phyloP scores from a whole-genome alignment of 495 filamentous ascomycete species.

The Letharia lupina region DNA sequence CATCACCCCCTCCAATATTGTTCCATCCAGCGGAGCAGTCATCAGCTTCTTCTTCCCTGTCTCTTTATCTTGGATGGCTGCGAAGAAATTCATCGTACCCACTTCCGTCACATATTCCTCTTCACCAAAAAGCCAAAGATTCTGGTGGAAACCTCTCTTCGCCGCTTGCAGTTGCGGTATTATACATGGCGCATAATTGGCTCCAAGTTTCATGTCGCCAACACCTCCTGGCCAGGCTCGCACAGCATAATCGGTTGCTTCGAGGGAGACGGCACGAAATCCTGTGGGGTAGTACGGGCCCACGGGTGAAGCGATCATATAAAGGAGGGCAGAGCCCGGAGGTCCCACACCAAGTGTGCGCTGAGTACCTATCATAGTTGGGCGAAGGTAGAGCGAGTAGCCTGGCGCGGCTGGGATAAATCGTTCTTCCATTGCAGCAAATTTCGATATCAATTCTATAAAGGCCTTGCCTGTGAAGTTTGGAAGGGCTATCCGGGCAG shows the following conservation, averaged over 20 bases:
- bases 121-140: constrained; percentile 91
- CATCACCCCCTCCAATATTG: constrained; percentile 92
- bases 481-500: constrained; percentile 82
- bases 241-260: constrained; percentile 89
- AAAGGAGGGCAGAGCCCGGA: constrained; percentile 84
- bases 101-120: constrained; percentile 94
- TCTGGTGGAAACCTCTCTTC: constrained; percentile 88
- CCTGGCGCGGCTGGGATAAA: constrained; percentile 78
- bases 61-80: constrained; percentile 67
- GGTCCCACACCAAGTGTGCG: constrained; percentile 83
- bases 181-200: constrained; percentile 96
- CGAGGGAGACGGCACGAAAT: constrained; percentile 90
- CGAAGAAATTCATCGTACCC: constrained; percentile 97
- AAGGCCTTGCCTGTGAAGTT: constrained; percentile 63
- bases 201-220: constrained; percentile 94
- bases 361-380: constrained; percentile 96
- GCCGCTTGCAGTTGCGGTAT: constrained; percentile 87
- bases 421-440: constrained; percentile 70
- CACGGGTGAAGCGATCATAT: constrained; percentile 90
- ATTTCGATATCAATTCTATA: constrained; percentile 69
- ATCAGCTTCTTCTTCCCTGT: constrained; percentile 83
- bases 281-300: constrained; percentile 97
- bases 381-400: constrained; percentile 89
- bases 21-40: constrained; percentile 90
- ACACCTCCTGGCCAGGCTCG: constrained; percentile 97